Evolutionary conservation across 78 protist genomes (phyloP), one percentile per base, ranked within the genome.

Genomic region (Tieghemostelium lacteum): DNA sequence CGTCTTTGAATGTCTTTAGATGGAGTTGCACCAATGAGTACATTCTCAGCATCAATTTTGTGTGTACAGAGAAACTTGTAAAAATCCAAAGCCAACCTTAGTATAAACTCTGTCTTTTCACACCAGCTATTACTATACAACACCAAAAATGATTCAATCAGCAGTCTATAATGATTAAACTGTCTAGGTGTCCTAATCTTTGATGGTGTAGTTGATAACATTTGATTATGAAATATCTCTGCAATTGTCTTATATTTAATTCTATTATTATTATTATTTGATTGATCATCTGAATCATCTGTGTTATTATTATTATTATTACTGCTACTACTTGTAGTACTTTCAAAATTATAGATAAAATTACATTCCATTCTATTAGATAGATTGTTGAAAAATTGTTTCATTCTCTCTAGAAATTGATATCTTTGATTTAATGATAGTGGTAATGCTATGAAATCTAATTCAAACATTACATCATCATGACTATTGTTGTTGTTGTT

Each of bases 1-100:
- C 78, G 52, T 37, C 91, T 29, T 57, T 83, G 91, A 34, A 69
- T 69, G 28, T 83, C 91, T 60, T 83, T 83, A 26, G 63, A 39
- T 3, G 78, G 78, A 0, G 76, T 83, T 72, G 65, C 65, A 17
- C 91, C 91, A 2, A 83, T 40, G n/a, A 83, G 50, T 26, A 83
- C 33, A 45, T 83, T 83, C 42, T 83, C 91, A 3, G 67, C 78
- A n/a, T 83, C 91, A 20, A 45, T 14, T 12, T 57, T 50, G 31
- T 83, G 91, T 2, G 91, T 69, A 24, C 70, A 58, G 6, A 83
- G 55, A 42, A 64, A 70, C 10, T 55, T 69, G 49, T 83, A 83
- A 33, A 83, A 31, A 24, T 69, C 72, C 52, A 83, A 3, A 16
- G 91, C 91, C 20, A 83, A 45, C 19, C 91, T 49, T 10, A 69